Conservation (phyloP, 2,329 filamentous ascomycete species). For the Penicillium sp. region DNA sequence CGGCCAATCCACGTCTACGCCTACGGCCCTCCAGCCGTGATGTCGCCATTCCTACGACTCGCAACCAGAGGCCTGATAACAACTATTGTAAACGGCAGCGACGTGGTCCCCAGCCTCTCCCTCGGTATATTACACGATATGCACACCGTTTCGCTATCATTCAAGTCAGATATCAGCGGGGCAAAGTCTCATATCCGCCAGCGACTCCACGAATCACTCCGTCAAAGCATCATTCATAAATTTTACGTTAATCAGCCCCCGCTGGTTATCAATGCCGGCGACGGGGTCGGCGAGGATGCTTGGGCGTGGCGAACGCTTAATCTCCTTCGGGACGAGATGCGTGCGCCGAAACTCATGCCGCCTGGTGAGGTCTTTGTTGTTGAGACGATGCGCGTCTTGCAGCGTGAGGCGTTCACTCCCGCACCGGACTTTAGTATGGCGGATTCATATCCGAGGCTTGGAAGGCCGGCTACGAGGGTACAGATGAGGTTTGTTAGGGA, state of each 20-base stretch:
- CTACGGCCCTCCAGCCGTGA: constrained; percentile 74
- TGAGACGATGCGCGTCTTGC: constrained; percentile 69
- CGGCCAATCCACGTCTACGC: constrained; percentile 79
- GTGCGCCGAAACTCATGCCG: constrained; percentile 70
- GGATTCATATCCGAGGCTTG: constrained; percentile 55
- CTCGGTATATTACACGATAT: constrained; percentile 76
- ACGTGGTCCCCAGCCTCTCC: constrained; percentile 74
- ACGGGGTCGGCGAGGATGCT: constrained; percentile 63
- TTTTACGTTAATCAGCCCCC: constrained; percentile 60
- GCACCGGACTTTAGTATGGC: constrained; percentile 32
- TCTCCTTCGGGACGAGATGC: constrained; percentile 69
- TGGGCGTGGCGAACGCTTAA: constrained; percentile 73
- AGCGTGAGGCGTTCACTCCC: constrained; percentile 66
- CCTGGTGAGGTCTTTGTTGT: constrained; percentile 77
- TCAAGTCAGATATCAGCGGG: constrained; percentile 71
- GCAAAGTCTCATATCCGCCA: constrained; percentile 69
- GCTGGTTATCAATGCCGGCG: constrained; percentile 48
- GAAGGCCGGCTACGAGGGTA: constrained; percentile 68
- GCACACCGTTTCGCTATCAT: constrained; percentile 71
- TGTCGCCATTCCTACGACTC: constrained; percentile 70
- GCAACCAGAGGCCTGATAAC: constrained; percentile 76
- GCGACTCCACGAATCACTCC: constrained; percentile 68
- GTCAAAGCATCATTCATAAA: constrained; percentile 63
- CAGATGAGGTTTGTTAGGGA: constrained; percentile 73
- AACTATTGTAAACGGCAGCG: constrained; percentile 72